phyloP scores from a whole-genome alignment of 2,329 filamentous ascomycete genomes.

The Tolypocladium tropicale region DNA sequence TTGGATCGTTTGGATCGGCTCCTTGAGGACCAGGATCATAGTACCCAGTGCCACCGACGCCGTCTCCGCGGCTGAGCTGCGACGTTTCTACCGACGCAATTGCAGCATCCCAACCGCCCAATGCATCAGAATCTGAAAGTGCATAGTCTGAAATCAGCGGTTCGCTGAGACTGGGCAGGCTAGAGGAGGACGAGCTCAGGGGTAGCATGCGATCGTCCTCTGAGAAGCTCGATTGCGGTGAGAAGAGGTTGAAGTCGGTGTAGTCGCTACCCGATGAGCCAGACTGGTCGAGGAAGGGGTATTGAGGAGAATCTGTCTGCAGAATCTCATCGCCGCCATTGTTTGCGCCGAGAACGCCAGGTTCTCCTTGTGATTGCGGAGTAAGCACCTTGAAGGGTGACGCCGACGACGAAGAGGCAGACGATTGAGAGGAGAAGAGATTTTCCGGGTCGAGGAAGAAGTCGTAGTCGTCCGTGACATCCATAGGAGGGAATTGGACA shows the following conservation, averaged over 20 bases:
- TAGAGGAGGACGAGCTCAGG: slow-evolving; percentile 10
- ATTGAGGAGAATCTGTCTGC: slow-evolving; percentile 1
- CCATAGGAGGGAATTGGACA: slow-evolving; percentile 29
- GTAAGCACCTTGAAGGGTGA: slow-evolving; percentile 14
- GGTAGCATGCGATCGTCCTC: slow-evolving; percentile 36
- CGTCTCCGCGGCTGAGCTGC: neutral
- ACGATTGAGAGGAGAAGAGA: slow-evolving; percentile 28
- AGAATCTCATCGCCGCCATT: slow-evolving; percentile 2
- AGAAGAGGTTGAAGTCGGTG: slow-evolving; percentile 46
- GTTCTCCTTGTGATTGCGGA: slow-evolving; percentile 14
- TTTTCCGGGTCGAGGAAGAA: slow-evolving; percentile 33
- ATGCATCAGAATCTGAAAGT: neutral
- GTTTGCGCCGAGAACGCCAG: slow-evolving; percentile 4
- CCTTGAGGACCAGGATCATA: neutral
- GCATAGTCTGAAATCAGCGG: slow-evolving; percentile 2
- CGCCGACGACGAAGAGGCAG: slow-evolving; percentile 14
- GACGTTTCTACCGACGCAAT: neutral
- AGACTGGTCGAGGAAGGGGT: slow-evolving; percentile 28
- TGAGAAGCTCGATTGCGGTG: slow-evolving; percentile 35
- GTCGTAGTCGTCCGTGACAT: slow-evolving; percentile 29
- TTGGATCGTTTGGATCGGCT: neutral
- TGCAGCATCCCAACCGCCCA: slow-evolving; percentile 1
- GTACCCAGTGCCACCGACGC: neutral
- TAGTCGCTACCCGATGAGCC: slow-evolving; percentile 25
- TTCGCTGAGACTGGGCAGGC: slow-evolving; percentile 4